Percentiles rank a stretch among this genome's conserved stretches.
Evolutionary conservation across 306 rosid species (phyloP).

Genomic region (Biancaea sappan): DNA sequence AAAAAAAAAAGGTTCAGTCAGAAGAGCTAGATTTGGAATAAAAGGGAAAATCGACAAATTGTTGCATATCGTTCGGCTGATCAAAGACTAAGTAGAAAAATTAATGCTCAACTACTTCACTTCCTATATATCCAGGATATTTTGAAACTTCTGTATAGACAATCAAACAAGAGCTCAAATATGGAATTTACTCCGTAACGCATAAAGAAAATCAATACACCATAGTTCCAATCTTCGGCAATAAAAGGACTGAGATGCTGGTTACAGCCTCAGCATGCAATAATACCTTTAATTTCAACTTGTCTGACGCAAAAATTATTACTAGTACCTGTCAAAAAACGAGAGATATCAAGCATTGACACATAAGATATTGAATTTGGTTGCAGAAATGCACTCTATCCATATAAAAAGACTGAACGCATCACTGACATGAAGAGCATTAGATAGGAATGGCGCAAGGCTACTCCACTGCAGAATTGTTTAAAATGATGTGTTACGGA

Average conservation of each 20-base stretch:
- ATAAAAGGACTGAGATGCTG: not conserved
- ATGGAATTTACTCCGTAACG: not conserved
- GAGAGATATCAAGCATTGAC: constrained; percentile 1
- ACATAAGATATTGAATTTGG: constrained; percentile 2
- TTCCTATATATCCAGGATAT: constrained; percentile 1
- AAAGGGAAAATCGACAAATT: not conserved
- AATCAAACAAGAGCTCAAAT: not conserved
- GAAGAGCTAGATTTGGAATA: not conserved
- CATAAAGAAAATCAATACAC: not conserved
- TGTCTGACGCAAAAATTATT: not conserved
- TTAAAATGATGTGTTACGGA: constrained; percentile 7
- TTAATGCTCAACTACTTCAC: not conserved
- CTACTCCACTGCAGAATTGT: not conserved
- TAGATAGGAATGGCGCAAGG: not conserved
- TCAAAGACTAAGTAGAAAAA: not conserved
- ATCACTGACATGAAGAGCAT: constrained; percentile 7
- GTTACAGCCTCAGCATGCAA: not conserved
- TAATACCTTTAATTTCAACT: too few relatives aligned
- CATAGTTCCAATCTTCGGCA: not conserved
- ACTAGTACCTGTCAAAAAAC: constrained; percentile 2
- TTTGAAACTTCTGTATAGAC: constrained; percentile 3
- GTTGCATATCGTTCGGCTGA: not conserved
- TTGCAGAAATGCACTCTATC: constrained; percentile 18
- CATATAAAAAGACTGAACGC: constrained; percentile 16
- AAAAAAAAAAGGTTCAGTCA: too few relatives aligned